These are phyloP conservation scores for Podaxis mareebaensis DNA, from an alignment of 768 basidiomycete genomes.

Conservation along the genomic window DNA sequence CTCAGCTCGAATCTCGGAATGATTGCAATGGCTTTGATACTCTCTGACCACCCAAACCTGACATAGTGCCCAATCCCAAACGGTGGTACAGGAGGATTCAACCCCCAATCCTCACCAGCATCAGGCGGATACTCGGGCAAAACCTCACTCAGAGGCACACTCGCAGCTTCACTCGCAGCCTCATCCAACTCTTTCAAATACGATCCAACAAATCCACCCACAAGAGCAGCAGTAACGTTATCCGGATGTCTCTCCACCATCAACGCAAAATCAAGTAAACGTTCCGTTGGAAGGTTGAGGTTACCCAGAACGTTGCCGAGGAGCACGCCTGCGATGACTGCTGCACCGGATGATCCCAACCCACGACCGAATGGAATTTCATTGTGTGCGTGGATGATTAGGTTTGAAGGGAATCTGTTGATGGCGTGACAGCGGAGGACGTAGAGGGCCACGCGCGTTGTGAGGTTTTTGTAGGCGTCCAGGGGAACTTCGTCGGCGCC, in stretches of 20 bases:
- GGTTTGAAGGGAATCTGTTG: constrained; percentile 70
- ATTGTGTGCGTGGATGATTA: constrained; percentile 81
- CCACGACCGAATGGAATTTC: constrained; percentile 98
- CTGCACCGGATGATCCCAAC: constrained; percentile 95
- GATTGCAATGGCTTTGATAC: constrained; percentile 90
- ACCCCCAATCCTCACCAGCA: constrained; percentile 90
- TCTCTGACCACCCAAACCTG: constrained; percentile 80
- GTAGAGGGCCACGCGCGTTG: constrained; percentile 96
- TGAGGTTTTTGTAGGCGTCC: constrained; percentile 94
- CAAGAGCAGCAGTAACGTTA: constrained; percentile 95
- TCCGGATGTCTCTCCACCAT: constrained; percentile 99
- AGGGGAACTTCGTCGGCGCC: constrained; percentile 91
- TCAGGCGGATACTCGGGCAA: constrained; percentile 94
- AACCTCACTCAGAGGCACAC: constrained; percentile 93
- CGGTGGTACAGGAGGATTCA: constrained; percentile 85
- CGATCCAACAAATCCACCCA: constrained; percentile 96
- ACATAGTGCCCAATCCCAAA: constrained; percentile 92
- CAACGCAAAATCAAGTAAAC: constrained; percentile 92
- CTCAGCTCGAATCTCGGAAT: constrained; percentile 95
- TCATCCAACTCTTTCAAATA: constrained; percentile 90
- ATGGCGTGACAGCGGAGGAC: constrained; percentile 89
- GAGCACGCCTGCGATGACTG: constrained; percentile 96
- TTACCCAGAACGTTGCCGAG: constrained; percentile 83
- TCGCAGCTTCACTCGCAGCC: constrained; percentile 78
- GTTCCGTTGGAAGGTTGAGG: constrained; percentile 63